Evolutionary conservation across 768 basidiomycete species (phyloP).

Genomic region (Termitomyces sp.): DNA sequence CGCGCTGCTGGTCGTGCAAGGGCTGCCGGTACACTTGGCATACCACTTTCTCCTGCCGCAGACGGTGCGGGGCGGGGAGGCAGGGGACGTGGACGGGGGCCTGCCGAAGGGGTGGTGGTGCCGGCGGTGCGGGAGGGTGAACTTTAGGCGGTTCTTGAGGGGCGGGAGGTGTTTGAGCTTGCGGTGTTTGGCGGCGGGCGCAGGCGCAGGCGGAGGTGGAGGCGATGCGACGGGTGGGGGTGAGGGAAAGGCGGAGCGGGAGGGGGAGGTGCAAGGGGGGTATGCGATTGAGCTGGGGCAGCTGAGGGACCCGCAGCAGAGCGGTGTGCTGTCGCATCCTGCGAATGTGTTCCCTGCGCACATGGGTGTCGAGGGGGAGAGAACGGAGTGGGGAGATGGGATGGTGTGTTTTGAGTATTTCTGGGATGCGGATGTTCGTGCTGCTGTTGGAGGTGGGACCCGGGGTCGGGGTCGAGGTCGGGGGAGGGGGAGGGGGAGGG

Average conservation of each 20-base stretch:
- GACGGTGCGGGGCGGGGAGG: constrained; percentile 24
- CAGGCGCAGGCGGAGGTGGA: no score
- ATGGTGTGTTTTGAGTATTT: constrained; percentile 29
- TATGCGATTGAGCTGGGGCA: constrained; percentile 23
- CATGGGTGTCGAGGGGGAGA: constrained; percentile 8
- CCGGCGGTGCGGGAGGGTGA: constrained; percentile 40
- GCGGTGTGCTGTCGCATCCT: constrained; percentile 25
- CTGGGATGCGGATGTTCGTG: constrained; percentile 5
- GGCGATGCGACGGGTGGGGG: no score
- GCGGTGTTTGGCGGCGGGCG: constrained; percentile 7
- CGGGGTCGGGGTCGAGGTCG: not conserved
- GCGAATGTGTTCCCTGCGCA: constrained; percentile 21
- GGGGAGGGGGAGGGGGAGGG: not conserved
- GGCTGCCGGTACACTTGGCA: not conserved
- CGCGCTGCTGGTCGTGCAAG: not conserved
- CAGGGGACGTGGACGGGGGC: constrained; percentile 22
- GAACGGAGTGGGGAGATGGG: constrained; percentile 23
- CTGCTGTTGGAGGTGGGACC: not conserved
- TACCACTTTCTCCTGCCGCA: constrained; percentile 14
- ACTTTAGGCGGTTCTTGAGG: constrained; percentile 39
- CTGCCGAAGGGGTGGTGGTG: constrained; percentile 50
- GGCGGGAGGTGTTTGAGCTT: constrained; percentile 41
- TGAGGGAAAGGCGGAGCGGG: not conserved
- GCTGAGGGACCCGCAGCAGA: constrained; percentile 32
- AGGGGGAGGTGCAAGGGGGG: constrained; percentile 6